These are phyloP conservation scores for Neoascochyta sp. DNA, from an alignment of 2,329 filamentous ascomycete species.

Conservation along the genomic window DNA sequence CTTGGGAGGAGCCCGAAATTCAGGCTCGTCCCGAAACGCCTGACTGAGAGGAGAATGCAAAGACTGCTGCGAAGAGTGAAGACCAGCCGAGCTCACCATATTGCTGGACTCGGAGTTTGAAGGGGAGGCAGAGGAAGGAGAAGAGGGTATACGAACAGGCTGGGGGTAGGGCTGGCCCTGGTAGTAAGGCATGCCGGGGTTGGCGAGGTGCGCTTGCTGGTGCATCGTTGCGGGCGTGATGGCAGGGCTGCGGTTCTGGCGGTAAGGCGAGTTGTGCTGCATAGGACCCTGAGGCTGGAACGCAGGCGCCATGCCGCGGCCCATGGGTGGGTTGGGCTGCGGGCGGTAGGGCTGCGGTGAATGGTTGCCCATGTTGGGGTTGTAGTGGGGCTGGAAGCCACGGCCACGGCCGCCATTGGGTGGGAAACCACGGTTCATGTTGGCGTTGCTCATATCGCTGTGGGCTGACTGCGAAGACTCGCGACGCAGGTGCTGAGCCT, in stretches of 20 bases:
- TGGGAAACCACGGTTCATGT: conserved; percentile 42
- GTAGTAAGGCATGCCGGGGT: conserved; percentile 62
- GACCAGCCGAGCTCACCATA: conserved; percentile 11
- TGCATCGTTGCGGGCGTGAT: conserved; percentile 60
- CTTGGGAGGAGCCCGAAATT: conserved; percentile 15
- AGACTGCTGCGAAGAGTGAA: conserved; percentile 13
- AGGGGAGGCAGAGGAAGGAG: conserved; percentile 29
- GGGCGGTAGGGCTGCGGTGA: conserved; percentile 55
- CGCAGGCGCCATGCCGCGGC: conserved; percentile 51
- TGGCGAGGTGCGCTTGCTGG: conserved; percentile 52
- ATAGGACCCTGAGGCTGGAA: conserved; percentile 49
- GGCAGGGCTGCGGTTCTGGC: conserved; percentile 57
- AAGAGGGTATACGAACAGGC: conserved; percentile 57
- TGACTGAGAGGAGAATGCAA: conserved; percentile 7
- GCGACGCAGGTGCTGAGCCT: conserved; percentile 75
- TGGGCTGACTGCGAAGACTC: conserved; percentile 83
- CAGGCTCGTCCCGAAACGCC: no score
- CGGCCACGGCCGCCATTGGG: conserved; percentile 50
- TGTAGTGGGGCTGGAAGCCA: conserved; percentile 46
- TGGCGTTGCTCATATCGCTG: conserved; percentile 64
- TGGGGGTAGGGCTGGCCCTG: conserved; percentile 55
- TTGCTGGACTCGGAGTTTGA: conserved; percentile 17
- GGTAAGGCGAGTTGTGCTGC: conserved; percentile 57
- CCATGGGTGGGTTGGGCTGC: conserved; percentile 50
- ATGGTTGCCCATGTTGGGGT: conserved; percentile 39